phyloP scores from a whole-genome alignment of 2,329 filamentous ascomycete species.

The Biscogniauxia mediterranea region DNA sequence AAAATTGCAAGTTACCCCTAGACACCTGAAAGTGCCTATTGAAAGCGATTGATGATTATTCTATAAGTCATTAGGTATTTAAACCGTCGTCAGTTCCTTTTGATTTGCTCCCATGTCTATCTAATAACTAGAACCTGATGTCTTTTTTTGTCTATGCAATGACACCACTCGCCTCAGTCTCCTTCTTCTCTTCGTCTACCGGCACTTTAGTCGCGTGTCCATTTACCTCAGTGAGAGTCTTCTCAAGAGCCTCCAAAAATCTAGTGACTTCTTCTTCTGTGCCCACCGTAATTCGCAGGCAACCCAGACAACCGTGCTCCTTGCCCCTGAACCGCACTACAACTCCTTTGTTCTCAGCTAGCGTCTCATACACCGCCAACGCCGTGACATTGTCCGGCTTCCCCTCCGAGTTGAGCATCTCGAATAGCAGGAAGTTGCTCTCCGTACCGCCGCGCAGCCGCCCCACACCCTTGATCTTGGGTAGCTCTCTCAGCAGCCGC shows the following conservation, averaged over 20 bases:
- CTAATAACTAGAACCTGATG: neutral
- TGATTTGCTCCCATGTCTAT: neutral
- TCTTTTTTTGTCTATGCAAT: conserved; percentile 31
- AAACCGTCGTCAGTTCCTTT: neutral
- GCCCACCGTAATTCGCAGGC: conserved; percentile 87
- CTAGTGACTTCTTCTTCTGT: conserved; percentile 82
- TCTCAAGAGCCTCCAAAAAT: conserved; percentile 68
- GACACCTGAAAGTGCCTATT: no score
- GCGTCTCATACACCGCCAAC: conserved; percentile 73
- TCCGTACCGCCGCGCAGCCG: conserved; percentile 74
- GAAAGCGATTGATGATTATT: no score
- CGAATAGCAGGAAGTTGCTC: conserved; percentile 87
- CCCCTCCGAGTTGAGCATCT: conserved; percentile 74
- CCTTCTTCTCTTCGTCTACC: conserved; percentile 36
- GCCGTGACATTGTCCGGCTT: conserved; percentile 78
- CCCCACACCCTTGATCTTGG: conserved; percentile 74
- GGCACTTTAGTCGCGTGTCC: conserved; percentile 22
- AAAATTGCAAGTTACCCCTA: no score
- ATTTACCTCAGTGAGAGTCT: conserved; percentile 46
- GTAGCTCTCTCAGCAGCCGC: conserved; percentile 71
- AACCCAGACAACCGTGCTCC: conserved; percentile 85
- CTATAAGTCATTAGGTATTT: no score
- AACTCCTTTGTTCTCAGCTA: conserved; percentile 84
- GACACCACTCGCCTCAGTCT: conserved; percentile 36
- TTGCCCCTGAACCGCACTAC: conserved; percentile 93